Evolutionary conservation across 2,329 filamentous ascomycete species (phyloP), one percentile per base, ranked within the genome.

Genomic region (Simplicillium aogashimaense): DNA sequence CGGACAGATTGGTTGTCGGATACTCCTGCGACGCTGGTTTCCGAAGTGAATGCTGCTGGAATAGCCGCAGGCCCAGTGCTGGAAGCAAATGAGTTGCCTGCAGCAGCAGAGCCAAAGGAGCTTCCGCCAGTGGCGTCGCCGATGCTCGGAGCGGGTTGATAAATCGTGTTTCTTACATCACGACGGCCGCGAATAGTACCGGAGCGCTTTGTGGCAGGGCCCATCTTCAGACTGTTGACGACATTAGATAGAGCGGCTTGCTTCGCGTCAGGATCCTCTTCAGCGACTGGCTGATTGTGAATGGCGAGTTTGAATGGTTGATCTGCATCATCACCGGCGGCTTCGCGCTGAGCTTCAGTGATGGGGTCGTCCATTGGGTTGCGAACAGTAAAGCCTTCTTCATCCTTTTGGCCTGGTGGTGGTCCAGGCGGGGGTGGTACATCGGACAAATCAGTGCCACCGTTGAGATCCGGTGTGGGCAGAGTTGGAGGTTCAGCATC

Each of bases 1-100:
- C 89, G 82, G 44, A 97, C 83, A 1, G 92, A 97, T 41, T 90
- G 87, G 3, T 86, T 88, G 58, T 98, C 92, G 1, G 88, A 94
- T 13, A 70, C 67, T 17, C 63, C 71, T 2, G 70, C 64, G 28
- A 71, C 55, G 65, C 75, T 70, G 39, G 73, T 65, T 56, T 85
- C 80, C 13, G 87, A 78, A 7, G 79, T 70, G 33, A 83, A 63
- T 3, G 72, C 66, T 31, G 70, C 65, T 32, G 76, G 57, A 3
- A 74, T 67, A 4, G 72, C 65, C 9, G 71, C 58, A 50, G 61
- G 47, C 35, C 2, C 18, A 34, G 42, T 10, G 34, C 34, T 28
- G 7, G 29, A 15, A 25, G 13, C 15, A 10, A 28, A 25, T 14
- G 35, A 18, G 15, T n/a, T 20, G 3, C 36, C 4, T 3, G 36